These are phyloP conservation scores for Penicillium sp. DNA, from an alignment of 2,329 filamentous ascomycete species.

Conservation along the genomic window DNA sequence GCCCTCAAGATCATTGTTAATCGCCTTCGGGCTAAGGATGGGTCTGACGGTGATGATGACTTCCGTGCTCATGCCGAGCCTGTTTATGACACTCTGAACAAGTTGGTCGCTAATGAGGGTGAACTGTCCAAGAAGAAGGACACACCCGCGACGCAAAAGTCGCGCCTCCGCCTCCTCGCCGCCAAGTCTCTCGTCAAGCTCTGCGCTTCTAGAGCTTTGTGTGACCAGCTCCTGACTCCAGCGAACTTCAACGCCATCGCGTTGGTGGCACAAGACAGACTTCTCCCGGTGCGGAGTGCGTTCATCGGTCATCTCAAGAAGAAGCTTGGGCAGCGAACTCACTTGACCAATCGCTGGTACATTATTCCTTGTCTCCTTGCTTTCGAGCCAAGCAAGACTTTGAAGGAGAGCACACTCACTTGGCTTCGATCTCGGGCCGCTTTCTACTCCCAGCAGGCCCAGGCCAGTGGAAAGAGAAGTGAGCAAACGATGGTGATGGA, in stretches of 20 bases:
- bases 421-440: constrained; percentile 85
- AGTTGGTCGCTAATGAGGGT: constrained; percentile 72
- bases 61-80: constrained; percentile 60
- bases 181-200: constrained; percentile 82
- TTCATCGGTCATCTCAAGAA: constrained; percentile 90
- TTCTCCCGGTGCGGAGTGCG: constrained; percentile 70
- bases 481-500: constrained; percentile 71
- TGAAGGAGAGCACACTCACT: constrained; percentile 75
- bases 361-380: constrained; percentile 87
- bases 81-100: constrained; percentile 78
- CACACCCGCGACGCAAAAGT: constrained; percentile 76
- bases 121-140: constrained; percentile 75
- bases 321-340: constrained; percentile 51
- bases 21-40: constrained; percentile 68
- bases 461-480: constrained; percentile 38
- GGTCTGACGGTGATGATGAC: constrained; percentile 46
- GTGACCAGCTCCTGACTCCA: constrained; percentile 71
- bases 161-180: constrained; percentile 78
- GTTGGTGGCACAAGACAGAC: constrained; percentile 75
- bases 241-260: constrained; percentile 79
- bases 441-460: constrained; percentile 58
- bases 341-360: constrained; percentile 84
- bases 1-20: constrained; percentile 87
- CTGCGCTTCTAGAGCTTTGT: constrained; percentile 71
- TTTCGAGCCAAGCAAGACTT: constrained; percentile 76